A percentile compares a stretch with the other conserved stretches of the same genome.
Evolutionary conservation across 2,329 filamentous ascomycete species (phyloP).

Genomic region (Ophiostoma himal-ulmi): DNA sequence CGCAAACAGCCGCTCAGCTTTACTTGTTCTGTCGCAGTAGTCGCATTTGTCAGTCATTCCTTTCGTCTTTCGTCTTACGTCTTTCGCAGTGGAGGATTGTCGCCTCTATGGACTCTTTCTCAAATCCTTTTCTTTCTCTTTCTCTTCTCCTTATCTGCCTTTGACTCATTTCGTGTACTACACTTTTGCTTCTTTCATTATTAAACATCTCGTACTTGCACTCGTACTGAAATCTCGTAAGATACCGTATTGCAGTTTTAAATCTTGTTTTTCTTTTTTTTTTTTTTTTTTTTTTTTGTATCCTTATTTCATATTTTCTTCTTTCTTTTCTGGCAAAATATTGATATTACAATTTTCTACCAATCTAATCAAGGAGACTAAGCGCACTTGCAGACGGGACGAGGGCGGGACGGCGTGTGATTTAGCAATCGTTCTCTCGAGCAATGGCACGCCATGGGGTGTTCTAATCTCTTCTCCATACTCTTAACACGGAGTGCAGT

Average conservation of each 20-base stretch:
- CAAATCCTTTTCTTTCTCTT: background rate
- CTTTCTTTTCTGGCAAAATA: no score
- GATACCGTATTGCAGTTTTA: background rate
- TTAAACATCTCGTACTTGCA: background rate
- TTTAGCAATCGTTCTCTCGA: background rate
- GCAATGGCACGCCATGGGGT: background rate
- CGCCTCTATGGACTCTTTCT: background rate
- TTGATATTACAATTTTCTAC: background rate
- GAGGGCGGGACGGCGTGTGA: slow-evolving; percentile 4
- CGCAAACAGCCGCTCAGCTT: slow-evolving; percentile 5
- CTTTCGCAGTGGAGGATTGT: background rate
- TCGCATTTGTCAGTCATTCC: no score
- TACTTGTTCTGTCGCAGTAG: background rate
- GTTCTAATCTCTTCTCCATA: background rate
- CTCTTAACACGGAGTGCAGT: slow-evolving; percentile 1
- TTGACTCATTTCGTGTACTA: background rate
- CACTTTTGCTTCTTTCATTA: background rate
- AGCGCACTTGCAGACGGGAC: slow-evolving; percentile 3
- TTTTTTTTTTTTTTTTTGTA: background rate
- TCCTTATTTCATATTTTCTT: background rate
- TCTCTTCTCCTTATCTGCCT: background rate
- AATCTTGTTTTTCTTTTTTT: background rate
- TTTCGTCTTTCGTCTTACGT: background rate
- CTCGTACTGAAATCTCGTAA: slow-evolving; percentile 2
- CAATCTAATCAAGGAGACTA: background rate